Evolutionary conservation across 495 filamentous ascomycete species (phyloP).

Genomic region (Chaetomium cochliodes): DNA sequence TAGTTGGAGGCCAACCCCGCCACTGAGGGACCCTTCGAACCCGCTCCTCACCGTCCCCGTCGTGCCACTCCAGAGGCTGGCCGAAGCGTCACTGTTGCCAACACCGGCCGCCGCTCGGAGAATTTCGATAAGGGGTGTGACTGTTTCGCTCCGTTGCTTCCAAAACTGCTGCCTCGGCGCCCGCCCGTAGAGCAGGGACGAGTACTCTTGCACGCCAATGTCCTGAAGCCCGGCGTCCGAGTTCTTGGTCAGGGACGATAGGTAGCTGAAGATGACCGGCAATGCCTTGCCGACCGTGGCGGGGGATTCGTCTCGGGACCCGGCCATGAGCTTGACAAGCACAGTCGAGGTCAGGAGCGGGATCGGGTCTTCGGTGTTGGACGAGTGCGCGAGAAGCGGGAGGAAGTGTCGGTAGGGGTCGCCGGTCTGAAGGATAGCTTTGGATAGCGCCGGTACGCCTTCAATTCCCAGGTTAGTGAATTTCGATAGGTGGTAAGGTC

Average conservation of each 20-base stretch:
- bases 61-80: conserved; percentile 63
- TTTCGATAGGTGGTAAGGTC: not conserved
- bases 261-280: conserved; percentile 81
- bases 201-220: conserved; percentile 90
- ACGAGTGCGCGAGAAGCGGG: conserved; percentile 77
- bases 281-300: conserved; percentile 69
- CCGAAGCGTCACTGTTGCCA: conserved; percentile 63
- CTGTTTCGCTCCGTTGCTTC: conserved; percentile 77
- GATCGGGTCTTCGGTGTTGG: conserved; percentile 78
- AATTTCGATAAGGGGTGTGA: conserved; percentile 78
- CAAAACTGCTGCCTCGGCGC: conserved; percentile 83
- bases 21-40: conserved; percentile 64
- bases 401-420: conserved; percentile 83
- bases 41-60: conserved; percentile 53
- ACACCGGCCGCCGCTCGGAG: conserved; percentile 74
- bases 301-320: conserved; percentile 56
- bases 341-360: conserved; percentile 88
- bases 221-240: conserved; percentile 83
- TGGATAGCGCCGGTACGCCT: conserved; percentile 77
- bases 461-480: conserved; percentile 25
- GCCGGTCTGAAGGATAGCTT: conserved; percentile 69
- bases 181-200: conserved; percentile 73
- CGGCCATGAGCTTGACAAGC: conserved; percentile 75
- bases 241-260: conserved; percentile 76
- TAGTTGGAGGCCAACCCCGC: conserved; percentile 87